Base-by-base conservation (phyloP, 176 grass and related monocot genomes). In the Stipa capillata region DNA sequence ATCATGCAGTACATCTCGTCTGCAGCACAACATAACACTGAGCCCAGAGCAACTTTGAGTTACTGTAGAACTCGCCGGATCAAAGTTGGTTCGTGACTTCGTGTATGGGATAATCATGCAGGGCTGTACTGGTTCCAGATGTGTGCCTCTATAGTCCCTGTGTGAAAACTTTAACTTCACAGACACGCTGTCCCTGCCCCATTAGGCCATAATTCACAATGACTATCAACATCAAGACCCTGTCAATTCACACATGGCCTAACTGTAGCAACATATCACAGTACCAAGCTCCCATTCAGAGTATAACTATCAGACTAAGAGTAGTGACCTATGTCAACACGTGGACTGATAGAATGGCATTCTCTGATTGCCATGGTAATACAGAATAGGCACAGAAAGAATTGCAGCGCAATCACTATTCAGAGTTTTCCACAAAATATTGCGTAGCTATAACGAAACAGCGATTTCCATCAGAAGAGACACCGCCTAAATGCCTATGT, bases 361-460 rank as follows among this genome's bases (percentile, higher is more conserved):
- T 39, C 34, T 48, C 35, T 52, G 16, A 62, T 32, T 73, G 49
- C 24, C 57, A 51, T 74, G 74, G 73, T 20, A 17, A 65, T 43
- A 54, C 4, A 48, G 33, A 51, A 65, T 39, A 29, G 24, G 50
- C 12, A 36, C 3, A 17, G 36, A 55, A 72, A 65, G 10, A 71
- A 54, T 23, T 6, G 14, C 53, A 55, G 28, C 45, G 10, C 52
- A 52, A 54, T 82, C 20, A 34, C 15, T n/a, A 57, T 6, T 20
- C 43, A 68, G 3, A 78, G 45, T 75, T 65, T 28, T 78, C 59
- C 13, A 23, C 23, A 79, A 41, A 74, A 35, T 82, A 72, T 71
- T 44, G 27, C 3, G 6, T 72, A 58, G 53, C 41, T 39, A n/a
- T 31, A 37, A 31, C 6, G 20, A 36, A 76, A 71, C 64, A 87